Percentiles rank a stretch among this genome's conserved stretches.
phyloP scores from a whole-genome alignment of 2,329 filamentous ascomycete species.

The Eurotiales sp. region DNA sequence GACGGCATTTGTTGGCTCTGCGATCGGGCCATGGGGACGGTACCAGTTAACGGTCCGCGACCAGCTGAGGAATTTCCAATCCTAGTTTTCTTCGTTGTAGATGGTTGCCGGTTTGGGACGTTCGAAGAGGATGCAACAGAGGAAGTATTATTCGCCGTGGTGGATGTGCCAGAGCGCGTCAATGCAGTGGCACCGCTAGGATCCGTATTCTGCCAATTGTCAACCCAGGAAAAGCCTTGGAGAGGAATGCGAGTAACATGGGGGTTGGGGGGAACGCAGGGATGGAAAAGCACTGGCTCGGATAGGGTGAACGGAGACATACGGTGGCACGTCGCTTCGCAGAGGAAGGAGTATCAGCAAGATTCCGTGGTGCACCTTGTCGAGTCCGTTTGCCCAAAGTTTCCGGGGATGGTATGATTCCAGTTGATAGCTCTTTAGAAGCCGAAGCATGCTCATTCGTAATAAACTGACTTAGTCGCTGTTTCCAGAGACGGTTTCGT shows the following conservation, averaged over 20 bases:
- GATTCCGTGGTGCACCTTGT: conserved; percentile 38
- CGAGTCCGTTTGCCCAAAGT: conserved; percentile 41
- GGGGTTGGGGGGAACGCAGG: conserved; percentile 15
- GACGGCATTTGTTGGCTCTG: conserved; percentile 36
- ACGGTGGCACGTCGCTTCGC: conserved; percentile 45
- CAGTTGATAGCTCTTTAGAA: conserved; percentile 16
- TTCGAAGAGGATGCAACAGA: conserved; percentile 20
- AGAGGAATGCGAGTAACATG: conserved; percentile 3
- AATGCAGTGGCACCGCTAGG: conserved; percentile 29
- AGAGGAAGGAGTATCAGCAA: conserved; percentile 36
- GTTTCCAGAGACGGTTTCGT: conserved; percentile 39
- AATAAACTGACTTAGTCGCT: conserved; percentile 37
- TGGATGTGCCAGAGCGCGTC: conserved; percentile 21
- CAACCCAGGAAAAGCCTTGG: conserved; percentile 35
- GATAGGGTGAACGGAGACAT: conserved; percentile 32
- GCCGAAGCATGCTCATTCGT: conserved; percentile 22
- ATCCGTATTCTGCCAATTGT: conserved; percentile 42
- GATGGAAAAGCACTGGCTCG: conserved; percentile 20
- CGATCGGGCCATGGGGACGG: conserved; percentile 36
- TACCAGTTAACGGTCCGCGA: conserved; percentile 26
- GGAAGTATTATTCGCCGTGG: conserved; percentile 29
- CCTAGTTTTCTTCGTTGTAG: conserved; percentile 17
- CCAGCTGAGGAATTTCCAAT: conserved; percentile 23
- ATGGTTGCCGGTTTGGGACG: conserved; percentile 20
- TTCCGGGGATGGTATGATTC: conserved; percentile 22